Percentiles rank a stretch among this genome's conserved stretches.
Evolutionary conservation across 2,329 filamentous ascomycete genomes (phyloP).

Genomic region (Trichoderma gracile): DNA sequence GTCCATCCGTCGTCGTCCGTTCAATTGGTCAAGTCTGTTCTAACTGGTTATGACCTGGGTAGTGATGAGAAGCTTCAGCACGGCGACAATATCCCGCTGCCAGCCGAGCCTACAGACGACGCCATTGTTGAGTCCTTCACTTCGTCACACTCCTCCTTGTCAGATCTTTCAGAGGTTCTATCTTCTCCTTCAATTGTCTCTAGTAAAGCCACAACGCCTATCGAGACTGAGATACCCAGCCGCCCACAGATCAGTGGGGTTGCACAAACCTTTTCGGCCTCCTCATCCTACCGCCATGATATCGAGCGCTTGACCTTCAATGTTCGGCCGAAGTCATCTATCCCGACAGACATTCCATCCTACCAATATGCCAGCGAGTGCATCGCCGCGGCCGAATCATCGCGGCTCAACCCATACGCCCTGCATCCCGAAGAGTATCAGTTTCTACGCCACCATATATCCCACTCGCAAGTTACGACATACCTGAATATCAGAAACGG

Average conservation of each 20-base stretch:
- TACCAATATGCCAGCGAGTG: slow-evolving; percentile 89
- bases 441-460: slow-evolving; percentile 78
- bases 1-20: not conserved
- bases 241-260: slow-evolving; percentile 31
- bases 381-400: slow-evolving; percentile 84
- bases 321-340: slow-evolving; percentile 76
- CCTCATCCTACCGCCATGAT: slow-evolving; percentile 35
- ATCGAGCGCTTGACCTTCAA: slow-evolving; percentile 50
- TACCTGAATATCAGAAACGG: slow-evolving; percentile 97
- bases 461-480: slow-evolving; percentile 84
- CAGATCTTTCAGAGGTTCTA: slow-evolving; percentile 58
- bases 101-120: slow-evolving; percentile 28
- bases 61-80: slow-evolving; percentile 31
- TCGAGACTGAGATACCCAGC: slow-evolving; percentile 43
- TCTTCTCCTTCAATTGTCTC: slow-evolving; percentile 56
- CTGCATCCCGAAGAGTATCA: slow-evolving; percentile 82
- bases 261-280: slow-evolving; percentile 27
- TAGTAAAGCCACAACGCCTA: slow-evolving; percentile 64
- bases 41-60: slow-evolving; percentile 10
- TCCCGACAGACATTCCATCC: slow-evolving; percentile 71
- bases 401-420: slow-evolving; percentile 83
- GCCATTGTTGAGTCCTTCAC: slow-evolving; percentile 46
- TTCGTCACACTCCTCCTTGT: slow-evolving; percentile 55
- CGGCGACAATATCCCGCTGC: slow-evolving; percentile 28
- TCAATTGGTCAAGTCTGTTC: not conserved